Percentiles rank a stretch among this genome's conserved stretches.
phyloP scores from a whole-genome alignment of 768 basidiomycete genomes.

The Rhodosporidiobolus sp. region DNA sequence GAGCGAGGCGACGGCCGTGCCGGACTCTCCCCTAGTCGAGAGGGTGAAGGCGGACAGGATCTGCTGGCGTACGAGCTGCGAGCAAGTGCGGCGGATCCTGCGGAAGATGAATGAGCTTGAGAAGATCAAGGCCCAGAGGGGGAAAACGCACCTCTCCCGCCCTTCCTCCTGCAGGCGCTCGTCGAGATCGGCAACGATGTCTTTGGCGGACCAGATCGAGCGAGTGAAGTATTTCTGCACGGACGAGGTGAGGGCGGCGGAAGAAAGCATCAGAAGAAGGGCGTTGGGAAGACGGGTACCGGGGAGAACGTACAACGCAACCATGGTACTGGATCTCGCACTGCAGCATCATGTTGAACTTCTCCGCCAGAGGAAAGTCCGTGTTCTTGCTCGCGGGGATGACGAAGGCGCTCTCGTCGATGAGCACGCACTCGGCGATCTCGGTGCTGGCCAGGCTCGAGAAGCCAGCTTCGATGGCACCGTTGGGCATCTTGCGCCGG shows the following conservation, averaged over 20 bases:
- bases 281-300: too few relatives aligned
- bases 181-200: conserved; percentile 2
- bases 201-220: not conserved
- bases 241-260: not conserved
- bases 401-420: not conserved
- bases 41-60: not conserved
- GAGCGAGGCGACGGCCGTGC: not conserved
- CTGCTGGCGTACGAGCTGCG: not conserved
- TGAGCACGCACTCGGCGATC: not conserved
- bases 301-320: not conserved
- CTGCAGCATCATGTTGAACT: not conserved
- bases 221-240: conserved; percentile 5
- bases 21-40: not conserved
- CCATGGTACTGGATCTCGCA: not conserved
- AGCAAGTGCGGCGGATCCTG: not conserved
- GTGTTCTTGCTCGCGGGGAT: not conserved
- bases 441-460: too few relatives aligned
- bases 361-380: not conserved
- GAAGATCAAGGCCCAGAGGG: not conserved
- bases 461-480: too few relatives aligned
- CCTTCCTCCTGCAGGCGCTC: not conserved
- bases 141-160: not conserved
- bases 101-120: too few relatives aligned
- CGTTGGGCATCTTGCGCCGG: not conserved
- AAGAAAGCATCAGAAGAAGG: not conserved